Evolutionary conservation across 164 flowering plant genomes (phyloP), one percentile per base, ranked within the genome.

Genomic region (Liquidambar formosana): DNA sequence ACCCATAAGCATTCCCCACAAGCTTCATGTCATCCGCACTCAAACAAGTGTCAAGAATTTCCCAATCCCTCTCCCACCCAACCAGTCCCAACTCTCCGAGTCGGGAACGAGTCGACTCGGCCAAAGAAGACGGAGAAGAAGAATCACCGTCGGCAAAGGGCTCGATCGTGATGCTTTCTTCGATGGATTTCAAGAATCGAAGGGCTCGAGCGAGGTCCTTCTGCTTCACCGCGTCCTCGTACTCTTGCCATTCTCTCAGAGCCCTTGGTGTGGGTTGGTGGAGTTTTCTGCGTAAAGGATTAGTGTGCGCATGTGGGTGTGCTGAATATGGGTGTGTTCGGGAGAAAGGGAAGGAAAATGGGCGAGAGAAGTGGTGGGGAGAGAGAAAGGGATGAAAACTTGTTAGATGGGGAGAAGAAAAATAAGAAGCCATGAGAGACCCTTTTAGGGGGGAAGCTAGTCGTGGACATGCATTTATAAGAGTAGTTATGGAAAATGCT

Each of bases 21-120:
- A 95, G 92, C 81, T 81, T 91, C 97, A 95, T 88, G 71, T 95
- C 94, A 78, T 91, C 94, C 0, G 99, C 97, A 79, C 88, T 92
- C 83, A 95, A 77, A 73, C 99, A 95, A 38, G 99, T 77, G 73
- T 92, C 97, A 48, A 95, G 64, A 5, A 95, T 86, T 72, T 92
- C 92, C 97, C 93, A 95, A 54, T 92, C 93, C 74, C 96, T 86
- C 76, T 75, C 84, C 41, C 33, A 54, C 26, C 33, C 75, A 33
- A 66, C 12, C 12, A 72, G 54, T 45, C 78, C 75, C 69, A 78
- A 64, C 48, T 65, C 80, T 9, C 41, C 59, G 38, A 69, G 49
- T 16, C 44, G 57, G 14, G 74, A 33, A 44, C 68, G 70, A 63
- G 64, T 25, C 19, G 80, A 65, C 71, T 76, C 78, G 16, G 43